phyloP scores from a whole-genome alignment of 192 early-diverging fungal species.

The Diversispora eburnea region DNA sequence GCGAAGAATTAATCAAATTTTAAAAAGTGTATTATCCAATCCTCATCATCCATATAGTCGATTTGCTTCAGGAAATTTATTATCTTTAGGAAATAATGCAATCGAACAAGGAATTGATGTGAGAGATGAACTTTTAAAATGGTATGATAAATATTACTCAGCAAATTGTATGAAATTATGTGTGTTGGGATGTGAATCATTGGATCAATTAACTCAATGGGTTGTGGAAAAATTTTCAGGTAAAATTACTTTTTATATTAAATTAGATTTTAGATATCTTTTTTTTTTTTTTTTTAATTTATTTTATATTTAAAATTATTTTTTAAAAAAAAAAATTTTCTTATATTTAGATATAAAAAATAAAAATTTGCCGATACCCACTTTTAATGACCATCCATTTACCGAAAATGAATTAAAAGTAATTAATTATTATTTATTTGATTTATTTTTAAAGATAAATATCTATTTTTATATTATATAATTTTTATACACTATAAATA shows the following conservation, averaged over 20 bases:
- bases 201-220: constrained; percentile 76
- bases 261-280: no score
- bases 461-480: no score
- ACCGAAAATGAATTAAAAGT: constrained; percentile 58
- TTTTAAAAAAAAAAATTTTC: no score
- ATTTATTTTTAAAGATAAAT: no score
- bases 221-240: constrained; percentile 71
- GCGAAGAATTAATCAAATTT: no score
- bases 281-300: no score
- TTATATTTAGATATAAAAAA: constrained; percentile 46
- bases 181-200: constrained; percentile 72
- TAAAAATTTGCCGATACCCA: constrained; percentile 59
- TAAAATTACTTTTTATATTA: neutral
- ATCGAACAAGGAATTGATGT: constrained; percentile 64
- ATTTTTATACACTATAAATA: no score
- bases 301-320: no score
- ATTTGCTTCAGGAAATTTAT: constrained; percentile 85
- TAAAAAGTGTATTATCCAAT: constrained; percentile 62
- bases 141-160: constrained; percentile 83
- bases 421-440: neutral
- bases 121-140: constrained; percentile 72
- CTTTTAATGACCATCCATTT: constrained; percentile 68
- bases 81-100: constrained; percentile 68
- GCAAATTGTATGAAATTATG: constrained; percentile 89
- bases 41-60: constrained; percentile 72